Evolutionary conservation across 768 basidiomycete species (phyloP).

Genomic region (Leccinum obscurum): DNA sequence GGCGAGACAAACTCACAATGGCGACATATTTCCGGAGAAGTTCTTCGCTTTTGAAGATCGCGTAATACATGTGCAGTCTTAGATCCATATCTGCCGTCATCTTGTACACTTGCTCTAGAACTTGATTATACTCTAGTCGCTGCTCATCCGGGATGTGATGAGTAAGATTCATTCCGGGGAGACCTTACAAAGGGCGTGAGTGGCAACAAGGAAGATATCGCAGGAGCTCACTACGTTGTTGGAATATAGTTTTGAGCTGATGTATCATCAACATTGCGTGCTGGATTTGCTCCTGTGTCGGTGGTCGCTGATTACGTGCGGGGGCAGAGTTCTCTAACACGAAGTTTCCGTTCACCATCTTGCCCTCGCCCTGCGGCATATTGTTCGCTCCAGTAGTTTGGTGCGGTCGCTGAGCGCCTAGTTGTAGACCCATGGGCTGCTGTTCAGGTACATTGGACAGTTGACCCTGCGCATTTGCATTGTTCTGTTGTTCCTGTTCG

Average conservation of each 20-base stretch:
- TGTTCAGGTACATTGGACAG: constrained; percentile 26
- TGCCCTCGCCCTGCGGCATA: constrained; percentile 20
- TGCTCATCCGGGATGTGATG: constrained; percentile 53
- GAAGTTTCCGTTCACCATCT: constrained; percentile 16
- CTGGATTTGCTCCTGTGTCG: constrained; percentile 37
- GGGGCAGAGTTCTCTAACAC: constrained; percentile 2
- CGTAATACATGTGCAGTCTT: constrained; percentile 48
- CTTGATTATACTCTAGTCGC: constrained; percentile 48
- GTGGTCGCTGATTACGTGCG: constrained; percentile 8
- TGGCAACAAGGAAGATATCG: constrained; percentile 9
- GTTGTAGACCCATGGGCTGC: constrained; percentile 8
- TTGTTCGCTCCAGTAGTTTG: constrained; percentile 13
- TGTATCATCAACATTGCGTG: constrained; percentile 29
- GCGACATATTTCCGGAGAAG: constrained; percentile 49
- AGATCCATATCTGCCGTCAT: constrained; percentile 48
- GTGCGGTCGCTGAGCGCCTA: constrained; percentile 18
- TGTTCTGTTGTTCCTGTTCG: constrained; percentile 26
- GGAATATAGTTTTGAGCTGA: constrained; percentile 37
- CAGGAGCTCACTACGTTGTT: constrained; percentile 30
- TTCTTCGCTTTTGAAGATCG: constrained; percentile 49
- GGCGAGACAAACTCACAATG: constrained; percentile 46
- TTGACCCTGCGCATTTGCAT: constrained; percentile 18
- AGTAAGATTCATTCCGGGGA: constrained; percentile 30
- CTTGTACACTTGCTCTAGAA: constrained; percentile 51
- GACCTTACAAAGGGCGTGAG: constrained; percentile 30